Evolutionary conservation across 225 moss, liverwort and hornwort species (phyloP).

Genomic region (Pseudisothecium myosuroides): DNA sequence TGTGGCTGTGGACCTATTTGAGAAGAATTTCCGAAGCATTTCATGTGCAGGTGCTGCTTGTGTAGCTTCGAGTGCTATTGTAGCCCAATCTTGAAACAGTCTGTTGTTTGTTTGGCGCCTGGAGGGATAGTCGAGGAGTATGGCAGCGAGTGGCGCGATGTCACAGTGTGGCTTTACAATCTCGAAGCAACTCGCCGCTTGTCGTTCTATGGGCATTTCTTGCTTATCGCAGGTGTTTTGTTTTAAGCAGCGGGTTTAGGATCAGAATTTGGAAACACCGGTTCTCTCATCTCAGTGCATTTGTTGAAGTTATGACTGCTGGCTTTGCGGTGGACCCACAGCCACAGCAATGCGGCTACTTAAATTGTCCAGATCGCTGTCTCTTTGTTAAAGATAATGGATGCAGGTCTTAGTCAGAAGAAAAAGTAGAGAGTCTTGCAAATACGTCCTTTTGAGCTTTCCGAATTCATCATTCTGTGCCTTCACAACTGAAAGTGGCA

Average conservation of each 20-base stretch:
- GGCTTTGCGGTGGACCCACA: not conserved
- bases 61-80: not conserved
- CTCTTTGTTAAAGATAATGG: not conserved
- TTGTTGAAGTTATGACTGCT: conserved; percentile 12
- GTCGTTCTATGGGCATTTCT: conserved; percentile 11
- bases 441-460: conserved; percentile 4
- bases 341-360: conserved; percentile 5
- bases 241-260: not conserved
- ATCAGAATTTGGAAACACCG: not conserved
- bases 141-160: not conserved
- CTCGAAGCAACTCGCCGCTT: conserved; percentile 6
- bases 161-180: not conserved
- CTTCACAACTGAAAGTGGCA: not conserved
- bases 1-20: not conserved
- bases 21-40: not conserved
- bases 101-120: not conserved
- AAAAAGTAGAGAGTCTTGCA: not conserved
- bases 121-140: not conserved
- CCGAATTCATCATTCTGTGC: conserved; percentile 8
- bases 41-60: not conserved
- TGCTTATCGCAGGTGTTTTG: not conserved
- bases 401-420: not conserved
- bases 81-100: not conserved
- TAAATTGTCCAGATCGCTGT: not conserved
- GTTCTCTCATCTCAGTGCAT: not conserved